phyloP scores from a whole-genome alignment of 208 protist species.

The Wallacemonas sp. region DNA sequence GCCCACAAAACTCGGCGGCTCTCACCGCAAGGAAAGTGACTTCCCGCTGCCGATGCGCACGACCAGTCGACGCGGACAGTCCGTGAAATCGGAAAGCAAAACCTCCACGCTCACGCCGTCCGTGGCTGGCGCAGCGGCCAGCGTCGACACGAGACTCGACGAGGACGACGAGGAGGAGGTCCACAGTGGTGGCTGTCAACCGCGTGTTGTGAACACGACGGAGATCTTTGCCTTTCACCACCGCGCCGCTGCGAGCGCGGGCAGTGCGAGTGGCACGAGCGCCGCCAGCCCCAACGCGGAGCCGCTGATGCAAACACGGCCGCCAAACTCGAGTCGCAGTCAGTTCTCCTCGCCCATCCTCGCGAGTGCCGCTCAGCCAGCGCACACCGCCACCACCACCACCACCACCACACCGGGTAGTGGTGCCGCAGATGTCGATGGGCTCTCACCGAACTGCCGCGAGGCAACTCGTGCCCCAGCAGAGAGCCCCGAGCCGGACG shows the following conservation, averaged over 20 bases:
- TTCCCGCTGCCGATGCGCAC: background rate
- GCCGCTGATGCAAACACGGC: constrained; percentile 11
- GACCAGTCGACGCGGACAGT: too few relatives aligned
- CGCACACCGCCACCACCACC: background rate
- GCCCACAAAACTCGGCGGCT: too few relatives aligned
- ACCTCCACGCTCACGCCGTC: too few relatives aligned
- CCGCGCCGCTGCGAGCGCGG: background rate
- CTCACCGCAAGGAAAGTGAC: background rate
- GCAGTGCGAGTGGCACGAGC: constrained; percentile 1
- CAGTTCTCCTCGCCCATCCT: background rate
- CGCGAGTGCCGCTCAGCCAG: background rate
- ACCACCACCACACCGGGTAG: background rate
- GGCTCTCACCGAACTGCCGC: too few relatives aligned
- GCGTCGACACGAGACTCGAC: background rate
- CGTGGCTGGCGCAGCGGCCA: too few relatives aligned
- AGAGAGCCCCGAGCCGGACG: too few relatives aligned
- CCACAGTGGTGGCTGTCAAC: background rate
- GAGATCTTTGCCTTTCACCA: constrained; percentile 11
- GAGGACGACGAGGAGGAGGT: background rate
- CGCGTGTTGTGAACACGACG: constrained; percentile 1
- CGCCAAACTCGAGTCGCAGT: background rate
- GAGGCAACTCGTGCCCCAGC: too few relatives aligned
- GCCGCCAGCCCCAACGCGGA: background rate
- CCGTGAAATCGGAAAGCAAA: too few relatives aligned
- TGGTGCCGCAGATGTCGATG: too few relatives aligned